Conservation (phyloP, 2,329 filamentous ascomycete species). For the Pseudonectria buxi region DNA sequence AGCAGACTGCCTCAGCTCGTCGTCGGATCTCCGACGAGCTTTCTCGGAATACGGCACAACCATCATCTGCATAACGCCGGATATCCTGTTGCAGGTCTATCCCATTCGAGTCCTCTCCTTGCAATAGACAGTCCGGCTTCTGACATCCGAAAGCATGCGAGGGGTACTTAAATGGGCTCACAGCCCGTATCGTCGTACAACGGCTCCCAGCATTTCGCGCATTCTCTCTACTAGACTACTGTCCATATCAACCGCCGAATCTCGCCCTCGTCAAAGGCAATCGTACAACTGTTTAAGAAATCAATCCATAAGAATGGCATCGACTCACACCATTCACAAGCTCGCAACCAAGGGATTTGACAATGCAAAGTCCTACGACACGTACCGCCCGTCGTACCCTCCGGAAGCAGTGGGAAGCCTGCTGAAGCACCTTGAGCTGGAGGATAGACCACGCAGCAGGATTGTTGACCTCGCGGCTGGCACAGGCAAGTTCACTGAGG, state of each 20-base stretch:
- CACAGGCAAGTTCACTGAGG: slow-evolving; percentile 64
- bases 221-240: neutral
- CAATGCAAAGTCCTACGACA: slow-evolving; percentile 58
- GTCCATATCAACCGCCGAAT: neutral
- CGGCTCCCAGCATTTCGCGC: too few species aligned
- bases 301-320: slow-evolving; percentile 15
- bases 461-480: slow-evolving; percentile 62
- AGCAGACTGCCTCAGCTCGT: too few species aligned
- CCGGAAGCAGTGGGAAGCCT: slow-evolving; percentile 50
- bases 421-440: slow-evolving; percentile 47
- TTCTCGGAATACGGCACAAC: too few species aligned
- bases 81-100: too few species aligned
- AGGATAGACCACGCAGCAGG: slow-evolving; percentile 36
- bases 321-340: slow-evolving; percentile 41
- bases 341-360: slow-evolving; percentile 52
- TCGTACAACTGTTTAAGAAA: slow-evolving; percentile 24
- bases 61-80: too few species aligned
- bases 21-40: too few species aligned
- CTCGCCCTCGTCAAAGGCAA: slow-evolving; percentile 1
- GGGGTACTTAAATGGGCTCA: too few species aligned
- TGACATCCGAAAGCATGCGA: too few species aligned
- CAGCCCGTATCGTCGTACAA: too few species aligned
- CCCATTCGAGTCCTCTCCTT: too few species aligned
- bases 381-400: slow-evolving; percentile 62
- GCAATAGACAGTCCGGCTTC: too few species aligned